Base-by-base conservation (phyloP, 495 filamentous ascomycete genomes). In the Neurospora sp. region DNA sequence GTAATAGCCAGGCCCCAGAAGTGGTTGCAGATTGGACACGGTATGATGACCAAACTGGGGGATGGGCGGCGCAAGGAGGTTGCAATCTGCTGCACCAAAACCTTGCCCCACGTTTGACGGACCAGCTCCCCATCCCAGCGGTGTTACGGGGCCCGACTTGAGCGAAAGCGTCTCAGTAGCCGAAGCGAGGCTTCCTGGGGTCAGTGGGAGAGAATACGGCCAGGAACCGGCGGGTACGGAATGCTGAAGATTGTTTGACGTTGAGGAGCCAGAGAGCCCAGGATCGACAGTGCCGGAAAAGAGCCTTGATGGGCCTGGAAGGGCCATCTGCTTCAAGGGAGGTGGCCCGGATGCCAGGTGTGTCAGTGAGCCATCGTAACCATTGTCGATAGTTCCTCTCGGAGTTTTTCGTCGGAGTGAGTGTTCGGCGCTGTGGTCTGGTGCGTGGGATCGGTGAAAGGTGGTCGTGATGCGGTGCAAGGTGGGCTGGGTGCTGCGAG, bases 381-480 rank as follows among this genome's bases (percentile, higher is more conserved):
- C 95, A 72, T 93, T 94, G 70, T 94, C 92, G 71, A 99, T 87
- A 22, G 94, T 97, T 31, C 96, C 96, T 76, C 91, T 96, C 11
- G 96, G 96, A 10, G 96, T 98, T 79, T 99, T 99, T 68, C 96
- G 89, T 74, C 96, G 88, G 48, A 99, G 85, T 71, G 93, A 91
- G 81, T 98, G 90, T 81, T 98, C 94, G 40, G 75, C 74, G 20
- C 80, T 76, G 76, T 80, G 76, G 3, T 85, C 84, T 41, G 79
- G 76, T 38, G 76, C 74, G 76, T 81, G 81, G 75, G 81, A 71
- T 72, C 78, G 79, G 46, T 79, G 77, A 70, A 82, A 78, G 37
- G 74, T 71, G 40, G 78, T 76, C n/a, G 75, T 77, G 44, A 78
- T 77, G 20, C 78, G 76, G 59, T 82, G 79, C 41, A 81, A 74